Conservation (phyloP, 2,329 filamentous ascomycete genomes). For the Penicillium olsonii region DNA sequence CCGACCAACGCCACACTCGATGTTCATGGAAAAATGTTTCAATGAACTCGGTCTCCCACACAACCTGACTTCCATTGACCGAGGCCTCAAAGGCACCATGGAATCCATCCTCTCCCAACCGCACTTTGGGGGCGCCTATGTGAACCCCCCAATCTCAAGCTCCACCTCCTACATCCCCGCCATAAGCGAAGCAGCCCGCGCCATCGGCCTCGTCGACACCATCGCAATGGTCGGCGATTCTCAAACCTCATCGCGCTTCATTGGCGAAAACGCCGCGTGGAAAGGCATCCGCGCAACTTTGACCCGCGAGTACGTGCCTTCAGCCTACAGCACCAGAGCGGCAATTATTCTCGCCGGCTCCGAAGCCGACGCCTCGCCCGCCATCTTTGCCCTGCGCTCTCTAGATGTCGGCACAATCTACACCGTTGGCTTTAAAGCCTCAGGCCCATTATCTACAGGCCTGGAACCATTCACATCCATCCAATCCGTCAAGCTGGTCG, state of each 20-base stretch:
- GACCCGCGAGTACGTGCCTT: constrained; percentile 78
- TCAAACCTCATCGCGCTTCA: constrained; percentile 46
- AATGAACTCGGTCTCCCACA: constrained; percentile 85
- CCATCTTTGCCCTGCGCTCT: constrained; percentile 76
- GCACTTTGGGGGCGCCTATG: constrained; percentile 78
- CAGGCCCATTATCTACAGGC: constrained; percentile 60
- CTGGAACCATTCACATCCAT: constrained; percentile 68
- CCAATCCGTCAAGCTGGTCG: constrained; percentile 77
- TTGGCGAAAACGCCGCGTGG: constrained; percentile 83
- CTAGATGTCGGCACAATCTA: constrained; percentile 77
- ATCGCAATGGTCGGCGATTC: constrained; percentile 63
- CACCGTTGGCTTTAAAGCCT: constrained; percentile 75
- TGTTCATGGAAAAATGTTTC: constrained; percentile 83
- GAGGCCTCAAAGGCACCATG: constrained; percentile 66
- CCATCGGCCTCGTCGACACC: constrained; percentile 80
- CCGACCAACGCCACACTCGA: constrained; percentile 72
- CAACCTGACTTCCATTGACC: constrained; percentile 73
- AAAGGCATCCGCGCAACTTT: constrained; percentile 81
- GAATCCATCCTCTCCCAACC: constrained; percentile 72
- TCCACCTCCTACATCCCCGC: constrained; percentile 62
- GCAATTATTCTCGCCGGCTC: constrained; percentile 74
- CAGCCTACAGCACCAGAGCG: constrained; percentile 73
- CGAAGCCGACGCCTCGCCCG: constrained; percentile 73
- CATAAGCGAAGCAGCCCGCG: constrained; percentile 73
- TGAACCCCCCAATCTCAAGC: constrained; percentile 69